These are phyloP conservation scores for Phytophthora ramorum DNA, from an alignment of 352 stramenopile species.

Conservation along the genomic window DNA sequence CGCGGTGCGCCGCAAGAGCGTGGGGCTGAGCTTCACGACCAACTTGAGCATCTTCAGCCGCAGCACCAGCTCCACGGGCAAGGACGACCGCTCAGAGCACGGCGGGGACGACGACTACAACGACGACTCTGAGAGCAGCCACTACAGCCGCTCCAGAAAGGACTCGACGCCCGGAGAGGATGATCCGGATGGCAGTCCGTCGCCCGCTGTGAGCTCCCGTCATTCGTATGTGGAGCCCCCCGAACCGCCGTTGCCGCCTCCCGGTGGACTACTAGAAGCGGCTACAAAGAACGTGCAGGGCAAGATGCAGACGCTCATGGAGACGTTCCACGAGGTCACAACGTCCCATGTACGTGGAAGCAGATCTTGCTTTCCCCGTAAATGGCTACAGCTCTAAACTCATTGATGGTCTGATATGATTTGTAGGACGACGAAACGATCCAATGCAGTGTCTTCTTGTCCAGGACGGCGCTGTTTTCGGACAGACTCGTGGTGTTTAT, in stretches of 20 bases:
- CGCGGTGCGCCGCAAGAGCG: slow-evolving; percentile 67
- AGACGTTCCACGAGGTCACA: slow-evolving; percentile 64
- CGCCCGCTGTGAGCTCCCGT: slow-evolving; percentile 39
- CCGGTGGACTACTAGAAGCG: slow-evolving; percentile 63
- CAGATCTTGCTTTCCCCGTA: slow-evolving; percentile 1
- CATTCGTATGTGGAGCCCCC: slow-evolving; percentile 67
- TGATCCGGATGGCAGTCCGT: slow-evolving; percentile 43
- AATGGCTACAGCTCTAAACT: slow-evolving; percentile 17
- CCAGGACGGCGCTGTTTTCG: slow-evolving; percentile 62
- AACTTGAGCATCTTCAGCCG: slow-evolving; percentile 68
- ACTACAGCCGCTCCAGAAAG: slow-evolving; percentile 46
- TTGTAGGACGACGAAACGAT: slow-evolving; percentile 62
- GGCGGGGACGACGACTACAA: slow-evolving; percentile 46
- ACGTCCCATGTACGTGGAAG: slow-evolving; percentile 50
- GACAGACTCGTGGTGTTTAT: slow-evolving; percentile 73
- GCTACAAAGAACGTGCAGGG: slow-evolving; percentile 76
- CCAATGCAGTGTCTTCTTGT: slow-evolving; percentile 70
- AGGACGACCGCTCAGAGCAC: slow-evolving; percentile 49
- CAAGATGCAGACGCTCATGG: slow-evolving; percentile 74
- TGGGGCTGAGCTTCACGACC: slow-evolving; percentile 67
- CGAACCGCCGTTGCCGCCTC: slow-evolving; percentile 57
- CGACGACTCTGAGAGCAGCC: slow-evolving; percentile 46
- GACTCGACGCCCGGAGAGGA: slow-evolving; percentile 47
- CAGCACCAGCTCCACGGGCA: slow-evolving; percentile 41
- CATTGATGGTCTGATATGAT: slow-evolving; percentile 24